A percentile compares a stretch with the other conserved stretches of the same genome.
Evolutionary conservation across 306 rosid species (phyloP).

Genomic region (Sechiopsis laciniata): DNA sequence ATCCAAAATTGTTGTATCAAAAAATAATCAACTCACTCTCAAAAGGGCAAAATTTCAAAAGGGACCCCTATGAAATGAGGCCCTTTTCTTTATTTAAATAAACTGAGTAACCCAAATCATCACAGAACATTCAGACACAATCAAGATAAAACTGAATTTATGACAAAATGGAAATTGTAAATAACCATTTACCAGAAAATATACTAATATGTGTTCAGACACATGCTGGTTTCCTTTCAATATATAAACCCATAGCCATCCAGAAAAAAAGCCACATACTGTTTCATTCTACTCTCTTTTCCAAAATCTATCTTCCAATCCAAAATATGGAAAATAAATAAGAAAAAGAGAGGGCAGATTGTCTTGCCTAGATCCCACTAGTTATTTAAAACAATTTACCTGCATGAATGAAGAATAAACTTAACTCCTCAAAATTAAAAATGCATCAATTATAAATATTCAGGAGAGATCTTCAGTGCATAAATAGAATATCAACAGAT

Average conservation of each 20-base stretch:
- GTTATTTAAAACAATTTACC: constrained; percentile 21
- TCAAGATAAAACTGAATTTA: not conserved
- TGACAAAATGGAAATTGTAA: constrained; percentile 6
- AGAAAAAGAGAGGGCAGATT: constrained; percentile 16
- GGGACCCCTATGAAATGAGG: too few relatives aligned
- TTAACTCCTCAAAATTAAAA: not conserved
- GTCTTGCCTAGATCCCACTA: constrained; percentile 17
- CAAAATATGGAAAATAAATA: constrained; percentile 23
- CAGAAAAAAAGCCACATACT: constrained; percentile 5
- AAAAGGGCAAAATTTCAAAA: too few relatives aligned
- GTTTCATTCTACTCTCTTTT: not conserved
- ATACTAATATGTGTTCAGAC: too few relatives aligned
- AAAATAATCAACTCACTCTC: too few relatives aligned
- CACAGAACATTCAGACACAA: not conserved
- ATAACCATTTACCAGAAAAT: not conserved
- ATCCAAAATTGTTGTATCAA: too few relatives aligned
- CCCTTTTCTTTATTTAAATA: too few relatives aligned
- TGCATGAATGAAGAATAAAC: not conserved
- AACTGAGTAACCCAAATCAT: not conserved
- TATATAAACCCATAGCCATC: too few relatives aligned
- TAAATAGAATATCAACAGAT: too few relatives aligned
- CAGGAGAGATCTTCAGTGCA: not conserved
- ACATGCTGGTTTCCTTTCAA: not conserved
- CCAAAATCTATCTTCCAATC: constrained; percentile 18
- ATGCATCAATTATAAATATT: not conserved